Evolutionary conservation across 2,329 filamentous ascomycete genomes (phyloP).

Genomic region (Cucurbitaria berberidis): DNA sequence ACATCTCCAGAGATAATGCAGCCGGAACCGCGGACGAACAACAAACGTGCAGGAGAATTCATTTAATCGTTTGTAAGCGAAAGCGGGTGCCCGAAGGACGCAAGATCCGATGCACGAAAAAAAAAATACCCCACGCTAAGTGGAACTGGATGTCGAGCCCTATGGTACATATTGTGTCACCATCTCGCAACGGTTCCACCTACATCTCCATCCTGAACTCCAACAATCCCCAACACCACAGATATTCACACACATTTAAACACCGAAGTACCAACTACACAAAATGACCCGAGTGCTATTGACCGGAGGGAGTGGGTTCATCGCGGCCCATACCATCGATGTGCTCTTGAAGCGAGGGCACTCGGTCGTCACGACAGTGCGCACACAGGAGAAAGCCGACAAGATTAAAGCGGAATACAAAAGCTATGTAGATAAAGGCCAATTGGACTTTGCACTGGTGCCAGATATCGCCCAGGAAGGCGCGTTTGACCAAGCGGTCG

Average conservation of each 20-base stretch:
- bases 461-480: conserved; percentile 72
- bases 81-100: conserved; percentile 7
- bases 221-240: not conserved
- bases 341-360: conserved; percentile 63
- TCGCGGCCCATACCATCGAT: conserved; percentile 69
- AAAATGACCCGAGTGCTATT: conserved; percentile 50
- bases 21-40: conserved; percentile 13
- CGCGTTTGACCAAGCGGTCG: conserved; percentile 69
- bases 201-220: not conserved
- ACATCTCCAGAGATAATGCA: conserved; percentile 2
- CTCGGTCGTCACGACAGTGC: conserved; percentile 67
- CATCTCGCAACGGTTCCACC: not conserved
- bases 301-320: conserved; percentile 67
- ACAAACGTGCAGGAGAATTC: not conserved
- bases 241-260: not conserved
- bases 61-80: conserved; percentile 12
- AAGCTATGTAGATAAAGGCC: conserved; percentile 57
- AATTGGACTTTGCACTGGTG: conserved; percentile 70
- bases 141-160: conserved; percentile 5
- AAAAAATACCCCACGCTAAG: conserved; percentile 22
- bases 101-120: conserved; percentile 18
- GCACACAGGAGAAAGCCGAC: conserved; percentile 66
- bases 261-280: not conserved
- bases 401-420: conserved; percentile 64
- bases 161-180: conserved; percentile 18